Evolutionary conservation across 164 flowering plant genomes (phyloP).

Genomic region (Aristolochia fimbriata): DNA sequence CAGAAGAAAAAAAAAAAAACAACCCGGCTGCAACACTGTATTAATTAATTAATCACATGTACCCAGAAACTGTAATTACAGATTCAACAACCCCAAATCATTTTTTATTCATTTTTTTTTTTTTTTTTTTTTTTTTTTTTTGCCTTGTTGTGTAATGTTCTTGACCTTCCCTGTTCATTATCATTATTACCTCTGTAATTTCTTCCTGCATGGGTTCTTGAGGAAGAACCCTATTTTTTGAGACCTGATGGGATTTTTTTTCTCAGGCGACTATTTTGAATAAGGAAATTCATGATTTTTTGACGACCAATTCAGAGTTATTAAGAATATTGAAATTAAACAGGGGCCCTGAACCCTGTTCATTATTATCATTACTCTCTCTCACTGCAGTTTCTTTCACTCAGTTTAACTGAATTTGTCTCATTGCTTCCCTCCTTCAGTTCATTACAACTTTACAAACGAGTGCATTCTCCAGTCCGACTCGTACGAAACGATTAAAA

Average conservation of each 20-base stretch:
- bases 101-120: too few relatives aligned
- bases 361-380: too few relatives aligned
- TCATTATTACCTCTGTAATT: not conserved
- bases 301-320: not conserved
- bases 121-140: not conserved
- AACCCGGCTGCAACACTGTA: not conserved
- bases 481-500: too few relatives aligned
- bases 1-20: not conserved
- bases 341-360: too few relatives aligned
- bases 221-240: not conserved
- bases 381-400: too few relatives aligned
- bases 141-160: too few relatives aligned
- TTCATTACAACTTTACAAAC: too few relatives aligned
- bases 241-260: conserved; percentile 6
- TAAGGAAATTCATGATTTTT: conserved; percentile 5
- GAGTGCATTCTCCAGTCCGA: too few relatives aligned
- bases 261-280: conserved; percentile 10
- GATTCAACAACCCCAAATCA: conserved; percentile 11
- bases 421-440: too few relatives aligned
- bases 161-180: conserved; percentile 1
- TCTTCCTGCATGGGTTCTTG: conserved; percentile 2
- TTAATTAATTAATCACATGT: not conserved
- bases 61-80: conserved; percentile 12
- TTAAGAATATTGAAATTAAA: not conserved
- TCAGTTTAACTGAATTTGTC: too few relatives aligned